Conservation (phyloP, 192 early-diverging fungal genomes). For the Rhizophagus sp. region DNA sequence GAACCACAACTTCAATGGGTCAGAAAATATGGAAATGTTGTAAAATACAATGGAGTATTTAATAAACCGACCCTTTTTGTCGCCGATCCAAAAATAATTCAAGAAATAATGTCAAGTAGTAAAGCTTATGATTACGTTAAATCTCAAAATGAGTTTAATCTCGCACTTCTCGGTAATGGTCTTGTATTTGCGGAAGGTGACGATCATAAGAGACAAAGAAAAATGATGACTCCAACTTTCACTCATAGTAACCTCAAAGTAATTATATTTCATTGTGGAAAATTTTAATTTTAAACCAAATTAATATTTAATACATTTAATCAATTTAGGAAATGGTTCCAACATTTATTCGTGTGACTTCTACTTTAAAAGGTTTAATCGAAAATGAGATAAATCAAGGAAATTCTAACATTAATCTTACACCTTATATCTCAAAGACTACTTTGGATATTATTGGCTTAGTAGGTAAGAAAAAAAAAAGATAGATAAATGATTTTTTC, state of each 20-base stretch:
- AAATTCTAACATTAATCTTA: constrained; percentile 39
- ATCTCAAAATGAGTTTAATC: constrained; percentile 29
- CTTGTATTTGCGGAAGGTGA: constrained; percentile 55
- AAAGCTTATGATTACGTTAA: constrained; percentile 51
- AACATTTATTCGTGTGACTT: constrained; percentile 36
- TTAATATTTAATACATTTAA: too few relatives aligned
- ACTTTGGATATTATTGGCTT: constrained; percentile 52
- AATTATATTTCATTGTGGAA: constrained; percentile 14
- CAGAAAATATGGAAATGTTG: constrained; percentile 51
- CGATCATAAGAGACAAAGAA: constrained; percentile 51
- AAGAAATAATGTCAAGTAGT: constrained; percentile 37
- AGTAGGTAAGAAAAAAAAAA: constrained; percentile 26
- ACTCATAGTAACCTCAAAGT: constrained; percentile 41
- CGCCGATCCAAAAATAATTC: constrained; percentile 51
- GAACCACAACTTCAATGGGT: constrained; percentile 44
- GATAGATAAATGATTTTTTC: too few relatives aligned
- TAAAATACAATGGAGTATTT: constrained; percentile 49
- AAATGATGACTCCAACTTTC: constrained; percentile 61
- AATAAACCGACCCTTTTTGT: constrained; percentile 40
- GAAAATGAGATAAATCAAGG: constrained; percentile 28
- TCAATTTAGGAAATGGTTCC: constrained; percentile 16
- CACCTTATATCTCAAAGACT: constrained; percentile 37
- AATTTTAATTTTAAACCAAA: too few relatives aligned
- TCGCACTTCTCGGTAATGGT: constrained; percentile 46
- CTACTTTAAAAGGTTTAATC: constrained; percentile 40